Base-by-base conservation (phyloP, 805 yeast species). In the Metschnikowia baotianmanensis region DNA sequence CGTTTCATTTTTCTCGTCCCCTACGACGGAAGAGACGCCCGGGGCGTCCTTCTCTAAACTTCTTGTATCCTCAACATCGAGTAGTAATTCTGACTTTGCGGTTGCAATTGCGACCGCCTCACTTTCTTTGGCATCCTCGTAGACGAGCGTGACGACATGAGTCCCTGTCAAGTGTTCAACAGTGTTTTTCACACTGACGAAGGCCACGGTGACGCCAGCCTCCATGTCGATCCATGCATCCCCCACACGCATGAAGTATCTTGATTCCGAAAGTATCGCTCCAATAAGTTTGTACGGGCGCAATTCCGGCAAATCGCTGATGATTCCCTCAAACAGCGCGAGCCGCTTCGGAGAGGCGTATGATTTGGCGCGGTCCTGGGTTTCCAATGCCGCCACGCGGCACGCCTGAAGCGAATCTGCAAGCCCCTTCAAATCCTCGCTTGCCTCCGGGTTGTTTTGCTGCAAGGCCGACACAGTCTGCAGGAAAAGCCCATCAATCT, bases 231-330 rank as follows among this genome's bases (percentile, higher is more conserved):
- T 35, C 53, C 53, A 51, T 11, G 34, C 6, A 18, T 31, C 47
- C 3, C 26, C 18, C 17, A 25, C 29, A 13, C 47, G 44, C 28
- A 43, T 17, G 21, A 40, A 61, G 46, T 59, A 69, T 29, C 58
- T 58, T 7, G 47, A 28, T 25, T 61, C 70, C 4, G 59, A 54
- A n/a, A 64, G 30, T 13, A 67, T 53, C 15, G 66, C 59, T 1
- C 69, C 67, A 0, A 58, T 43, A 11, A 67, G 54, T 2, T 38
- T 29, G 45, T 65, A 68, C 18, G 51, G 47, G 7, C 47, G 41
- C 17, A 59, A 56, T 8, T 25, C 35, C 12, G 45, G 38, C 20
- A 36, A 27, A 16, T 24, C 43, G 36, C 23, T 36, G 12, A 49
- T 34, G 11, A 45, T 37, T 4, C 28, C 26, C 17, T 44, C 48